Evolutionary conservation across 768 basidiomycete genomes (phyloP), one percentile per base, ranked within the genome.

Genomic region (Lactarius vividus): DNA sequence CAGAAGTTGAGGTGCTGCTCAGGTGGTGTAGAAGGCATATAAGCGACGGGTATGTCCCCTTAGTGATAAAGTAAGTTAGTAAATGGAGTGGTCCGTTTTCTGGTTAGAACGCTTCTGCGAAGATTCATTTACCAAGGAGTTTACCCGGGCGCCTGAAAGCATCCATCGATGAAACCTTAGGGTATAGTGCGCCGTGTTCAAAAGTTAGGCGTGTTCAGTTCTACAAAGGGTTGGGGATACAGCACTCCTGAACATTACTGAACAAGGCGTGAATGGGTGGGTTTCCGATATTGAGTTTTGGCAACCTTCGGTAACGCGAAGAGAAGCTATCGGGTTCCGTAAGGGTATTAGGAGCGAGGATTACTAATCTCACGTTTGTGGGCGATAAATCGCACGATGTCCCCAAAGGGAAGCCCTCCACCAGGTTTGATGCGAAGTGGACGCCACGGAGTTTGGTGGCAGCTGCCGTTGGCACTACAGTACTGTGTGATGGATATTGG

Each of bases 361-460:
- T 52, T 23, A 29, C 39, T 49, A 29, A 44, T 54, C 40, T 29
- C 35, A 23, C 49, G 37, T 35, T 61, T 61, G 52, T n/a, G 53
- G 59, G 60, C n/a, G 28, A 62, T 62, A 66, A 66, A 53, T 52
- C 37, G 61, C 61, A 35, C 37, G n/a, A 23, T 56, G 59, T 44
- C 39, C 49, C 37, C 23, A 26, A 62, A 42, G 29, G 40, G 33
- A 58, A 54, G 52, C 23, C 16, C 37, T 44, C 29, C 28, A 46
- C 49, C 65, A 42, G 23, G 37, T 26, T 49, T 10, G 61, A 66
- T 57, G 57, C 33, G 56, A 62, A 63, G 49, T 57, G 53, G 59
- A 67, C 62, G 66, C 61, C 66, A 67, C 57, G 62, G 66, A 55
- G 62, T 46, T 67, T 55, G 39, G 65, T 62, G 61, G 57, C 49